A percentile compares a stretch with the other conserved stretches of the same genome.
Evolutionary conservation across 2,329 filamentous ascomycete species (phyloP).

Genomic region (Arthrinium puccinioides): DNA sequence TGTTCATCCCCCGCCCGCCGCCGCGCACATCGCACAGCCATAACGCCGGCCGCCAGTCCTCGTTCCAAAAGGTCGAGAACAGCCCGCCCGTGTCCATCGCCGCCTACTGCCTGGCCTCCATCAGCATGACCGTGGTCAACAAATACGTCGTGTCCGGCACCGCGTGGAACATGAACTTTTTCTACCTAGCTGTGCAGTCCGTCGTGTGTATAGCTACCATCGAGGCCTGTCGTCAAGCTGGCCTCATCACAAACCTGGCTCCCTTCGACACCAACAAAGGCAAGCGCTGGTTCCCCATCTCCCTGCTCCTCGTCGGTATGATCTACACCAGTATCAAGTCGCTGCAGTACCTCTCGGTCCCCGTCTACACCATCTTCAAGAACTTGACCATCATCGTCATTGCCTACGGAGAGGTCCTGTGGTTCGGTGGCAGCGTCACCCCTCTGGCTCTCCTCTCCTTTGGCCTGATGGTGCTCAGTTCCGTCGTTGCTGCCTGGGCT

Average conservation of each 20-base stretch:
- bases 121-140: conserved; percentile 99
- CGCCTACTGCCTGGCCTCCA: conserved; percentile 91
- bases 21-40: conserved; percentile 29
- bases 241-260: conserved; percentile 75
- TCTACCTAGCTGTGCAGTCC: conserved; percentile 83
- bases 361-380: conserved; percentile 99
- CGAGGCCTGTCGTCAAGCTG: conserved; percentile 69
- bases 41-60: conserved; percentile 7
- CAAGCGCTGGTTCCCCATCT: conserved; percentile 96
- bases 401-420: conserved; percentile 94
- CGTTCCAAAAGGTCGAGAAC: conserved; percentile 53
- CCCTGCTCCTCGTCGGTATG: conserved; percentile 93
- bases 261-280: conserved; percentile 82
- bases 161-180: conserved; percentile 93
- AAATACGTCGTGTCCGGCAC: conserved; percentile 93
- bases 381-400: conserved; percentile 99
- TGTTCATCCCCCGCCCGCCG: conserved; percentile 32
- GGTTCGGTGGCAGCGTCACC: conserved; percentile 92
- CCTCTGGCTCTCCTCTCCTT: conserved; percentile 86
- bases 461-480: conserved; percentile 92
- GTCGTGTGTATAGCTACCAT: conserved; percentile 85
- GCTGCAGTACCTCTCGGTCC: conserved; percentile 91
- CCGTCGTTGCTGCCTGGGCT: conserved; percentile 91
- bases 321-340: conserved; percentile 97
- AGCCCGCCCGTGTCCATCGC: conserved; percentile 75